phyloP scores from a whole-genome alignment of 75 land plant species.

The Pseudotsuga menziesii region DNA sequence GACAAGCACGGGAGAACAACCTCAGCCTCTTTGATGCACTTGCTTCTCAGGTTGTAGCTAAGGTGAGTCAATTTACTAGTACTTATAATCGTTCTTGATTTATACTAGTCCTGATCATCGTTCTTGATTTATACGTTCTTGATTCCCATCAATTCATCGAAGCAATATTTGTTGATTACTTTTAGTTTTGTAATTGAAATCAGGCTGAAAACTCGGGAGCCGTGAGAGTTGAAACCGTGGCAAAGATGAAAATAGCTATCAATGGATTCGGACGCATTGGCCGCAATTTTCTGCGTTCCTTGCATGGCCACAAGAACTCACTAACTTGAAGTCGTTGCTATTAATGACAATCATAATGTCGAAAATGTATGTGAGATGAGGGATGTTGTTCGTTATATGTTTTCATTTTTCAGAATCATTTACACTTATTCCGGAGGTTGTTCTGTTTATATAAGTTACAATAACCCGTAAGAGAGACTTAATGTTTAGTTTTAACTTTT shows the following conservation, averaged over 20 bases:
- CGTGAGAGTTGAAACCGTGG: conserved; percentile 53
- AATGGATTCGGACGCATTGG: conserved; percentile 94
- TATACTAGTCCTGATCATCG: no score
- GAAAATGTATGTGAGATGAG: conserved; percentile 42
- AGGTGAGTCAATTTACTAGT: conserved; percentile 19
- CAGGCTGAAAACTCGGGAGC: conserved; percentile 38
- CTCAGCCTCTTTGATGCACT: conserved; percentile 28
- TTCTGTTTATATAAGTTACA: no score
- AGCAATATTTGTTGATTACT: neutral
- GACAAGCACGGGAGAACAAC: conserved; percentile 25
- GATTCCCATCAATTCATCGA: neutral
- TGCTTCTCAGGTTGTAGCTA: conserved; percentile 42
- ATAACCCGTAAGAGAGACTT: no score
- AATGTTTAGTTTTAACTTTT: no score
- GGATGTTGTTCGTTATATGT: neutral
- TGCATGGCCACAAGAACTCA: conserved; percentile 87
- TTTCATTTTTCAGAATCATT: neutral
- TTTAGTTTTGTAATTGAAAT: neutral
- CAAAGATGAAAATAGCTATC: conserved; percentile 89
- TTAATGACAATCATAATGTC: conserved; percentile 83
- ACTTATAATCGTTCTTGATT: neutral
- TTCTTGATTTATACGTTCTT: no score
- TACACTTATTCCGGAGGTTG: no score
- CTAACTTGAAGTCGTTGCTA: conserved; percentile 76
- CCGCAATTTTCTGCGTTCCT: conserved; percentile 85